phyloP scores from a whole-genome alignment of 306 rosid species.

The Oxytropis ochrocephala region DNA sequence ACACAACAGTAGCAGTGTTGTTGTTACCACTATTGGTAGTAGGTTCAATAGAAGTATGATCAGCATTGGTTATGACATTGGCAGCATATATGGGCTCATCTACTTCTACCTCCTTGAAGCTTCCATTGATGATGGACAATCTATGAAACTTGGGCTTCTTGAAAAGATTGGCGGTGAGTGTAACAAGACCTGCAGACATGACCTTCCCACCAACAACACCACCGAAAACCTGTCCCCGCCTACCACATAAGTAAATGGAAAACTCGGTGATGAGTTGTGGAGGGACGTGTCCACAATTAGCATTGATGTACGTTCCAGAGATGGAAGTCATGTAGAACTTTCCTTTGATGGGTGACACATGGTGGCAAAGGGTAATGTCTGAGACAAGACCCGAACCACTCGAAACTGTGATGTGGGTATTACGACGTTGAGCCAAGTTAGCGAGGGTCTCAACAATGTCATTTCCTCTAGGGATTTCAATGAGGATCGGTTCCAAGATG shows the following conservation, averaged over 20 bases:
- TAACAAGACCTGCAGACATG: slow-evolving; percentile 32
- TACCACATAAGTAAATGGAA: slow-evolving; percentile 33
- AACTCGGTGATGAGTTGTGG: not conserved
- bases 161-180: slow-evolving; percentile 24
- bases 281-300: not conserved
- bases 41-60: not conserved
- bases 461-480: slow-evolving; percentile 43
- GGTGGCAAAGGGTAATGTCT: slow-evolving; percentile 26
- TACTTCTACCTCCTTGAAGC: not conserved
- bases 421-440: slow-evolving; percentile 21
- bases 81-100: not conserved
- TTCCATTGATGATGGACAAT: not conserved
- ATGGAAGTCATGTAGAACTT: slow-evolving; percentile 25
- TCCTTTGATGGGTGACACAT: slow-evolving; percentile 20
- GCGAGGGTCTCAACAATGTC: slow-evolving; percentile 42
- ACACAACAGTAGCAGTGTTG: not conserved
- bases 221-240: slow-evolving; percentile 41
- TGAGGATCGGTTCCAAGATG: slow-evolving; percentile 19
- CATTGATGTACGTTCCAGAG: slow-evolving; percentile 4
- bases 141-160: slow-evolving; percentile 22
- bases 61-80: not conserved
- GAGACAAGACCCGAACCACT: slow-evolving; percentile 39
- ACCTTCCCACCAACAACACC: slow-evolving; percentile 47
- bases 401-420: not conserved
- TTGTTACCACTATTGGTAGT: too few relatives aligned